phyloP scores from a whole-genome alignment of 345 rosid genomes.

The Lepidium sativum region DNA sequence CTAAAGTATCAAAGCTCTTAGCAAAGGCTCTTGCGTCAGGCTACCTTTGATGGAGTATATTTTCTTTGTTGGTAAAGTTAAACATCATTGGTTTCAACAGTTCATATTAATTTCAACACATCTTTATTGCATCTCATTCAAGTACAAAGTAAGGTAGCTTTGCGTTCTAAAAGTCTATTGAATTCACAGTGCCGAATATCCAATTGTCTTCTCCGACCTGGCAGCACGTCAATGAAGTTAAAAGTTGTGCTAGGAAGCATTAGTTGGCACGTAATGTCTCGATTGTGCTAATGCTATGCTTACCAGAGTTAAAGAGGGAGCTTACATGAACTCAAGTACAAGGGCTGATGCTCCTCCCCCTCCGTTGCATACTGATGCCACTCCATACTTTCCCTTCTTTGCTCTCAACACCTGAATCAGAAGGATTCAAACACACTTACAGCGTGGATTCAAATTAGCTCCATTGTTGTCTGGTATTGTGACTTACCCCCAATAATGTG shows the following conservation, averaged over 20 bases:
- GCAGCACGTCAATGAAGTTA: neutral
- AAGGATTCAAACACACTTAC: conserved; percentile 6
- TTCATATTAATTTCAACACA: neutral
- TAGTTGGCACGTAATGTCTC: neutral
- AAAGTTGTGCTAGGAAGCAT: neutral
- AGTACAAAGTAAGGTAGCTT: neutral
- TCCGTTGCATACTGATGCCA: conserved; percentile 89
- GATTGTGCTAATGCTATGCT: conserved; percentile 3
- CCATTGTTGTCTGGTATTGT: neutral
- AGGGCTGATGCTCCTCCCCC: conserved; percentile 95
- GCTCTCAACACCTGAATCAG: conserved; percentile 62
- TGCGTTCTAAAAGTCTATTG: neutral
- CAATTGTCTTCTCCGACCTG: conserved; percentile 20
- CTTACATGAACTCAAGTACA: conserved; percentile 80
- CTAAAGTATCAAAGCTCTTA: neutral
- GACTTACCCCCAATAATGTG: conserved; percentile 81
- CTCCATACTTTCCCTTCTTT: conserved; percentile 71
- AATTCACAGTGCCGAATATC: conserved; percentile 22
- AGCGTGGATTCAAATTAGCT: neutral
- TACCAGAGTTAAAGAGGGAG: conserved; percentile 25
- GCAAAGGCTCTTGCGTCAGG: neutral
- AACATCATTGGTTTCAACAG: neutral
- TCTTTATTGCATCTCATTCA: conserved; percentile 11
- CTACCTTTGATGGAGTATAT: neutral
- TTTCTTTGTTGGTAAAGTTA: neutral